Base-by-base conservation (phyloP, 75 land plant genomes). In the Selaginella moellendorffii region DNA sequence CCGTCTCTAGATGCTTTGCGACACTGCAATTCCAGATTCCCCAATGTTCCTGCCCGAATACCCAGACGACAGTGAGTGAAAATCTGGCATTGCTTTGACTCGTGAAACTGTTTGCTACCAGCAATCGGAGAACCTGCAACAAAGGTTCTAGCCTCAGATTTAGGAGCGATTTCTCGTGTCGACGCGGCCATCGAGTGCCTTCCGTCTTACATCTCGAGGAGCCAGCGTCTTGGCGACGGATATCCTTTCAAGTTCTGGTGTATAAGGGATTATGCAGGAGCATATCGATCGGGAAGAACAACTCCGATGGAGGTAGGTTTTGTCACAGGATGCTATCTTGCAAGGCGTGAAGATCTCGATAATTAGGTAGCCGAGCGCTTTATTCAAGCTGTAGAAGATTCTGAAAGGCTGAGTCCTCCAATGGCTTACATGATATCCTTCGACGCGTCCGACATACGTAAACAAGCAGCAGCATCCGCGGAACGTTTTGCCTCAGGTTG, bases 191-290 rank as follows among this genome's bases (percentile, higher is more conserved):
- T 80, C 29, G 68, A 76, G 26, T 82, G 85, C 52, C 83, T 88
- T 61, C 79, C 80, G 12, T 52, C 70, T 12, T 78, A 83, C 83
- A 21, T 62, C 68, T 22, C 23, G 0, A 0, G 29, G 24, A 28
- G 67, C 65, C 65, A 68, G 18, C 61, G 8, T n/a, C n/a, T 20
- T 1, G 68, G 63, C 27, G 21, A 63, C 1, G 31, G 27, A 25
- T 1, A 51, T 18, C 65, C 77, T 28, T 85, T 82, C 64, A 54
- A 70, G 30, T 88, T 83, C 29, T 88, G 97, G 97, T 83, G 69
- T 23, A 88, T 92, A 27, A 87, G 96, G 36, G 97, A 92, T 68
- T 92, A 74, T 88, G 97, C 96, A 51, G 68, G 83, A 72, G 97
- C 97, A 29, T 88, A 86, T 76, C 76, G 82, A 25, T 77, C 76